phyloP scores from a whole-genome alignment of 1,284 basidiomycete species.

The Puccinia horiana region DNA sequence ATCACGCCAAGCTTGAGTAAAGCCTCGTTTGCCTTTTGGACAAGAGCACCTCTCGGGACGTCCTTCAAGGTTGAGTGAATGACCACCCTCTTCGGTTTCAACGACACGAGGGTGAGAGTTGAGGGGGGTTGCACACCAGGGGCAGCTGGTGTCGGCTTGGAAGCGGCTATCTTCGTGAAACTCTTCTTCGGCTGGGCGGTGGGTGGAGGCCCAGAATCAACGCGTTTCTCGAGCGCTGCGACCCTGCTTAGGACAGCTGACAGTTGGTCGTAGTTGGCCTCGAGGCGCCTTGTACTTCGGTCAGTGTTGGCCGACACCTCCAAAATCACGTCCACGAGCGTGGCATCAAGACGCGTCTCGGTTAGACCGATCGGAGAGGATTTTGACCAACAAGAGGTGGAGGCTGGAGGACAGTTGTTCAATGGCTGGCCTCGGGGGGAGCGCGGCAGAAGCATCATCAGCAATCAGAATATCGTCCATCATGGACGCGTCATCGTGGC shows the following conservation, averaged over 20 bases:
- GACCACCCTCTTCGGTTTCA: too few species aligned
- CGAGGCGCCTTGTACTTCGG: too few species aligned
- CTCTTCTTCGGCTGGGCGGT: neutral
- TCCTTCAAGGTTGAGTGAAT: too few species aligned
- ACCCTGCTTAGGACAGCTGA: too few species aligned
- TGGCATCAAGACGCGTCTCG: neutral
- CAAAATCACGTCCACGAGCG: too few species aligned
- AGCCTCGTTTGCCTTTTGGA: too few species aligned
- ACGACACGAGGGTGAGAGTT: neutral
- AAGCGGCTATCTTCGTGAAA: neutral
- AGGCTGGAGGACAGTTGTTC: neutral
- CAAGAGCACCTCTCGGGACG: too few species aligned
- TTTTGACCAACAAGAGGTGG: neutral
- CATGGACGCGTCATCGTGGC: too few species aligned
- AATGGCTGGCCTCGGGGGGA: neutral
- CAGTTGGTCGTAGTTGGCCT: neutral
- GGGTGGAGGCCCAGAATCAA: neutral
- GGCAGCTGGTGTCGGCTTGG: neutral
- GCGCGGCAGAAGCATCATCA: too few species aligned
- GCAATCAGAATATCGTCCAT: too few species aligned
- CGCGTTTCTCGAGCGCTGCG: too few species aligned
- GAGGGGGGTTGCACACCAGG: neutral
- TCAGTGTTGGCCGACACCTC: too few species aligned
- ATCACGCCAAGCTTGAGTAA: neutral
- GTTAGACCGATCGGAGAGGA: neutral